These are phyloP conservation scores for Dactylellina sp. DNA, from an alignment of 2,329 filamentous ascomycete species.

Conservation along the genomic window DNA sequence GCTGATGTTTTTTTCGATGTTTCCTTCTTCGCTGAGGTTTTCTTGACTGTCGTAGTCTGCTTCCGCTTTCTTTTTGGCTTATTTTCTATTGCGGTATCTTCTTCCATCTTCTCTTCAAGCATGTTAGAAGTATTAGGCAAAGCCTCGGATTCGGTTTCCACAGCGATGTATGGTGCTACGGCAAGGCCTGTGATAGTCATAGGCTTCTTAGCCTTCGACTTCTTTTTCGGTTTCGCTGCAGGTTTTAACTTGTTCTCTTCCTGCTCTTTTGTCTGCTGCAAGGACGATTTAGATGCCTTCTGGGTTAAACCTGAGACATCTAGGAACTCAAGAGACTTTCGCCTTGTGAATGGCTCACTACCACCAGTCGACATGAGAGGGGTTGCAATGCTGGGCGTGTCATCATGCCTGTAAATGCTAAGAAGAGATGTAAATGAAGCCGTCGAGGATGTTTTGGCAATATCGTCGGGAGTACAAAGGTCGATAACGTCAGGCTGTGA, in stretches of 20 bases:
- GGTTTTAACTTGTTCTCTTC: constrained; percentile 13
- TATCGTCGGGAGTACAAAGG: constrained; percentile 43
- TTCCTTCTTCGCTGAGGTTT: constrained; percentile 25
- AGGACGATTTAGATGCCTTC: background rate
- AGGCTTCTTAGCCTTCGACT: constrained; percentile 25
- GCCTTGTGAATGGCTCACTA: constrained; percentile 29
- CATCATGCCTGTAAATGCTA: constrained; percentile 31
- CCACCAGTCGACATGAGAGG: background rate
- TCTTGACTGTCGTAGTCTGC: constrained; percentile 3
- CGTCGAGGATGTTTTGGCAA: constrained; percentile 1
- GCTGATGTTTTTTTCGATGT: background rate
- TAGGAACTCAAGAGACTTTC: constrained; percentile 28
- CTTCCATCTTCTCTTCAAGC: background rate
- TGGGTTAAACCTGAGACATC: constrained; percentile 11
- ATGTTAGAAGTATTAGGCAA: background rate
- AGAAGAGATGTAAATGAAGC: constrained; percentile 27
- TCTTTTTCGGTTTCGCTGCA: constrained; percentile 21
- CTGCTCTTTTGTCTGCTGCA: background rate
- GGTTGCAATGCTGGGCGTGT: background rate
- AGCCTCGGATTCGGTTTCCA: background rate
- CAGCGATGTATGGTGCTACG: constrained; percentile 33
- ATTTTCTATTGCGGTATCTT: constrained; percentile 14
- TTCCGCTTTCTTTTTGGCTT: constrained; percentile 15
- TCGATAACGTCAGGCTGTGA: constrained; percentile 39
- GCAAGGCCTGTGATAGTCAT: constrained; percentile 39